These are phyloP conservation scores for Aegilops longissima DNA, from an alignment of 176 grass and related monocot species.

Conservation along the genomic window DNA sequence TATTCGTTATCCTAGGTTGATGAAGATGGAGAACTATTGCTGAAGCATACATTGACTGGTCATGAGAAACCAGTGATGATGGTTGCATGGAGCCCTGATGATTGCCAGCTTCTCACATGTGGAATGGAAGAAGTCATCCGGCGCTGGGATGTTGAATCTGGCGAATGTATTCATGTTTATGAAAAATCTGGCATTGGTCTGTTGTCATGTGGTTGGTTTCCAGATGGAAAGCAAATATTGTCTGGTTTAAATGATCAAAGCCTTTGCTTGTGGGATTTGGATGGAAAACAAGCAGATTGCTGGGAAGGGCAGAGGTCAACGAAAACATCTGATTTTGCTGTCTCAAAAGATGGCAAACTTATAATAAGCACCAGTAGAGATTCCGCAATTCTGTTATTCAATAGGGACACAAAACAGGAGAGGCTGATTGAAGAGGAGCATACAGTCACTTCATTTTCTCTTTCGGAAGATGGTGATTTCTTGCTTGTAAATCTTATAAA, in stretches of 20 bases:
- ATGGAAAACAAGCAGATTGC: slow-evolving; percentile 63
- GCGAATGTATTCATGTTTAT: slow-evolving; percentile 74
- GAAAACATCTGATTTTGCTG: slow-evolving; percentile 63
- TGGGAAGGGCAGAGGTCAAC: slow-evolving; percentile 61
- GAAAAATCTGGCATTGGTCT: slow-evolving; percentile 51
- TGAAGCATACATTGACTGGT: slow-evolving; percentile 70
- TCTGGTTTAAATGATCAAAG: slow-evolving; percentile 45
- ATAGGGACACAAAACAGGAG: slow-evolving; percentile 70
- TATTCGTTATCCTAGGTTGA: slow-evolving; percentile 58
- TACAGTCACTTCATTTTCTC: slow-evolving; percentile 79
- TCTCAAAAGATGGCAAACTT: slow-evolving; percentile 61
- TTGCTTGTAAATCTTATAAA: slow-evolving; percentile 73
- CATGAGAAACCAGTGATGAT: slow-evolving; percentile 68
- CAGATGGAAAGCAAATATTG: slow-evolving; percentile 68
- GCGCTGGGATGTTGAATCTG: slow-evolving; percentile 75
- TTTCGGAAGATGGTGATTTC: slow-evolving; percentile 83
- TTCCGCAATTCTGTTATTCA: slow-evolving; percentile 54
- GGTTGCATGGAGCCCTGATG: slow-evolving; percentile 88
- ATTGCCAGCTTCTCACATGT: slow-evolving; percentile 84
- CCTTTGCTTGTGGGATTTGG: slow-evolving; percentile 64
- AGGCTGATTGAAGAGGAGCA: slow-evolving; percentile 62
- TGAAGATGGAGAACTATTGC: slow-evolving; percentile 55
- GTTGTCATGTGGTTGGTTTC: slow-evolving; percentile 77
- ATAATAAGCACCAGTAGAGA: slow-evolving; percentile 67
- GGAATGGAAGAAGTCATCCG: slow-evolving; percentile 77